These are phyloP conservation scores for Thuidium tamariscinum DNA, from an alignment of 225 moss, liverwort and hornwort genomes.

Conservation along the genomic window DNA sequence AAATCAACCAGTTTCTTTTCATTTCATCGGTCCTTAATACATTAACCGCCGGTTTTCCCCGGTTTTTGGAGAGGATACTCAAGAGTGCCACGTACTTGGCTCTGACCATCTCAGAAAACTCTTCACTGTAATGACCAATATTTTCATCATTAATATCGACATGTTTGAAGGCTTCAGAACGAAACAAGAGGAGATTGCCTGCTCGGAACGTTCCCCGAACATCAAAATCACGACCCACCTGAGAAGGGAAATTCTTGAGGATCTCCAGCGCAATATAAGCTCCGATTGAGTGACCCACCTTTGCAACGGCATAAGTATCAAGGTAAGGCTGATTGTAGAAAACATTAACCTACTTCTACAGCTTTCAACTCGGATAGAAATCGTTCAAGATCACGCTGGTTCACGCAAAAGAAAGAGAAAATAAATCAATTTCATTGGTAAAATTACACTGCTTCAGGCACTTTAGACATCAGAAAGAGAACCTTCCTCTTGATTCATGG, in stretches of 20 bases:
- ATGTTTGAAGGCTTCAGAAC: not conserved
- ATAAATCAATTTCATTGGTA: not conserved
- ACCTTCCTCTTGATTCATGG: not conserved
- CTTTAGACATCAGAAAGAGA: not conserved
- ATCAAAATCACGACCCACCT: constrained; percentile 9
- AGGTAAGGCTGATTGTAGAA: not conserved
- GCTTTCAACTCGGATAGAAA: not conserved
- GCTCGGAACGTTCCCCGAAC: not conserved
- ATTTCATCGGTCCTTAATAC: not conserved
- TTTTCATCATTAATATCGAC: not conserved
- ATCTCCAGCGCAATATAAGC: constrained; percentile 44
- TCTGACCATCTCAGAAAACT: not conserved
- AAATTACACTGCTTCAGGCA: not conserved
- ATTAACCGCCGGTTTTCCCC: not conserved
- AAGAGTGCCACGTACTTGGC: not conserved
- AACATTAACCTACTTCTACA: not conserved
- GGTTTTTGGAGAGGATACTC: not conserved
- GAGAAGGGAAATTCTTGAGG: constrained; percentile 31
- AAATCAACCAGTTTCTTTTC: not conserved
- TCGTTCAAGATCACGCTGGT: not conserved
- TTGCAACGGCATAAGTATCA: not conserved
- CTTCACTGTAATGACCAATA: not conserved
- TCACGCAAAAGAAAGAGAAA: not conserved
- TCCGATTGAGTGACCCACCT: constrained; percentile 58
- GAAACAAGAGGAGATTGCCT: not conserved